Conservation (phyloP, 2,329 filamentous ascomycete species). For the Fusarium fracticaudum region DNA sequence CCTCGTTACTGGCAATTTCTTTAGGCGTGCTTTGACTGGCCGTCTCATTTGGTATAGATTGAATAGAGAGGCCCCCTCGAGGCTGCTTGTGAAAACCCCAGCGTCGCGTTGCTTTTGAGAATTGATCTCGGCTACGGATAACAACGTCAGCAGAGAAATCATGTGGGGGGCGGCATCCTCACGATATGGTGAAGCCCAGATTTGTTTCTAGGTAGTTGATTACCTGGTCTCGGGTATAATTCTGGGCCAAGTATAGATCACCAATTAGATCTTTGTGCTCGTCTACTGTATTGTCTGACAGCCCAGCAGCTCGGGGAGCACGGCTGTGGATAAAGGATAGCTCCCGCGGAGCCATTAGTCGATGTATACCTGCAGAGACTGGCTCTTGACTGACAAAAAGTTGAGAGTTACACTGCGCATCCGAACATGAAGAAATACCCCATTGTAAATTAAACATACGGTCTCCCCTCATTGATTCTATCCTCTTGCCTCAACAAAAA, state of each 20-base stretch:
- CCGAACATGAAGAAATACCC: background rate
- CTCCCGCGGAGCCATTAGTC: background rate
- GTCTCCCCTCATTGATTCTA: too few relatives aligned
- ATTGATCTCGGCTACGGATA: background rate
- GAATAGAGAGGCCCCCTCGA: background rate
- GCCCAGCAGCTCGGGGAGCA: background rate
- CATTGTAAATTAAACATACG: background rate
- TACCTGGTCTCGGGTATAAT: background rate
- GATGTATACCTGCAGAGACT: background rate
- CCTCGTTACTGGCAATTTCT: background rate
- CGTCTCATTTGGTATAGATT: fast-evolving
- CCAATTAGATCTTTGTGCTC: background rate
- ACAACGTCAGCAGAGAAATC: background rate
- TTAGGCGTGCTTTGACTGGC: background rate
- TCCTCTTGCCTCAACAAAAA: background rate
- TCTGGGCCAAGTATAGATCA: background rate
- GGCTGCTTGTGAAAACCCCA: constrained; percentile 2
- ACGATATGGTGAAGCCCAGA: background rate
- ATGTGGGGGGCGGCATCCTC: fast-evolving
- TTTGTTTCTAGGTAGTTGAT: background rate
- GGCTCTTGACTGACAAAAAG: background rate
- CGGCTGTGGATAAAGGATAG: background rate
- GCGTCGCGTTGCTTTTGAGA: constrained; percentile 1
- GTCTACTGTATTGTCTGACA: background rate
- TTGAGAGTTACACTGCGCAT: background rate